phyloP scores from a whole-genome alignment of 2,329 filamentous ascomycete species.

The Ophiostoma sp. region DNA sequence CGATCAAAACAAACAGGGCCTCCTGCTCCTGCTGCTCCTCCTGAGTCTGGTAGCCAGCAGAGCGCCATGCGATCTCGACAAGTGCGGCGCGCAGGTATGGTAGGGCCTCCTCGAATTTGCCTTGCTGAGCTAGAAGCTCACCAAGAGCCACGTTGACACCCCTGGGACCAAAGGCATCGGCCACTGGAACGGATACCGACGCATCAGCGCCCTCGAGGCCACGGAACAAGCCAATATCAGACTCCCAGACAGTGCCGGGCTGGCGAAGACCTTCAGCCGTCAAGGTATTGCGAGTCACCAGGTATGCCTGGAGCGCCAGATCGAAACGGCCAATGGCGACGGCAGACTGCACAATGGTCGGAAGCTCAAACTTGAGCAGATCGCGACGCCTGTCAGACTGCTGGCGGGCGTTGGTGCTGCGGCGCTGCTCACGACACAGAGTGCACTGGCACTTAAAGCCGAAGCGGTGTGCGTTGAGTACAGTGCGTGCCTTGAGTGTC shows the following conservation, averaged over 20 bases:
- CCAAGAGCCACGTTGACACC: slow-evolving; percentile 15
- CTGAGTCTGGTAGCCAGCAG: background rate
- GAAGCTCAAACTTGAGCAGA: background rate
- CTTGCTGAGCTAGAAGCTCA: background rate
- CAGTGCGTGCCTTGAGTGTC: slow-evolving; percentile 26
- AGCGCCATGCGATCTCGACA: slow-evolving; percentile 14
- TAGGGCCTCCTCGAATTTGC: slow-evolving; percentile 13
- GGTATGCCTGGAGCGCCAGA: slow-evolving; percentile 27
- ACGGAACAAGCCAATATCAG: background rate
- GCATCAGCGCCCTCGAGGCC: background rate
- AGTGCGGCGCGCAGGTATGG: slow-evolving; percentile 21
- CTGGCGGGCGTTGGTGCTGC: slow-evolving; percentile 14
- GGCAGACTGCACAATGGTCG: background rate
- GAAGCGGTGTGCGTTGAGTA: slow-evolving; percentile 27
- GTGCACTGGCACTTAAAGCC: slow-evolving; percentile 31
- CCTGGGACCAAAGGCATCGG: slow-evolving; percentile 22
- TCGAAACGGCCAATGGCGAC: background rate
- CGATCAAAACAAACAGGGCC: background rate
- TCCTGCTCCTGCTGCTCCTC: background rate
- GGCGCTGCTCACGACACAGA: slow-evolving; percentile 25
- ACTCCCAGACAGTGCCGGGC: background rate
- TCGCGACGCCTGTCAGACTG: slow-evolving; percentile 30
- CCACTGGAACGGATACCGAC: background rate
- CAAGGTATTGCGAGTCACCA: slow-evolving; percentile 5
- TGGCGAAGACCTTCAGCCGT: slow-evolving; percentile 14